These are phyloP conservation scores for Crucibulum laeve DNA, from an alignment of 768 basidiomycete species.

Conservation along the genomic window DNA sequence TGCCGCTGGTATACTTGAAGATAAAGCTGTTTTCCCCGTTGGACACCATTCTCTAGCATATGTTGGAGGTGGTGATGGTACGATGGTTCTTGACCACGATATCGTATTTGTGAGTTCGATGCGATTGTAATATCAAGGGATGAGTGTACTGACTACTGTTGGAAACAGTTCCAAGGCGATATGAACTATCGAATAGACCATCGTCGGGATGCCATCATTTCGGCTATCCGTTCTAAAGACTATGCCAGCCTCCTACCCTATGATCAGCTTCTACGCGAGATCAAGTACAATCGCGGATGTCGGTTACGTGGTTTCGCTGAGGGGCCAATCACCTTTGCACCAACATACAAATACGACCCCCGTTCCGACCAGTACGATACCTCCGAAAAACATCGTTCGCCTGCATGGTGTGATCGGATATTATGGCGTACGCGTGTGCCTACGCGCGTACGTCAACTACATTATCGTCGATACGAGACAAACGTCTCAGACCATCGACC, in stretches of 20 bases:
- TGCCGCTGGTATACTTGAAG: constrained; percentile 82
- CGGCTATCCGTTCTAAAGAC: constrained; percentile 66
- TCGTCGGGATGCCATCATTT: constrained; percentile 77
- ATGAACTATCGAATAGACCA: constrained; percentile 98
- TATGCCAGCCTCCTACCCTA: constrained; percentile 58
- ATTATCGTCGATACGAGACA: constrained; percentile 80
- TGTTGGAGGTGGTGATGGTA: constrained; percentile 88
- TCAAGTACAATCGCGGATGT: constrained; percentile 83
- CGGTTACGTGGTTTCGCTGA: constrained; percentile 82
- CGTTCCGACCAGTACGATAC: constrained; percentile 77
- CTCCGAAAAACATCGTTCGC: constrained; percentile 82
- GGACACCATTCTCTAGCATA: constrained; percentile 61
- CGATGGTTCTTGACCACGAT: constrained; percentile 93
- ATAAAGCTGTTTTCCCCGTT: constrained; percentile 61
- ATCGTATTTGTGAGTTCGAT: constrained; percentile 71
- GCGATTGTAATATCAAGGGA: not conserved
- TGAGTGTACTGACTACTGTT: constrained; percentile 4
- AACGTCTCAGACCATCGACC: constrained; percentile 91
- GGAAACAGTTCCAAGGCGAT: constrained; percentile 76
- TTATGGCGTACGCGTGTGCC: constrained; percentile 65
- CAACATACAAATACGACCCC: constrained; percentile 95
- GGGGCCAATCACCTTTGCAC: constrained; percentile 75
- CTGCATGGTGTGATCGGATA: constrained; percentile 97
- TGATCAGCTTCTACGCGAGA: constrained; percentile 89
- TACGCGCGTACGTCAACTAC: constrained; percentile 56